Base-by-base conservation (phyloP, 1,284 basidiomycete genomes). In the Ceratobasidium sp. region DNA sequence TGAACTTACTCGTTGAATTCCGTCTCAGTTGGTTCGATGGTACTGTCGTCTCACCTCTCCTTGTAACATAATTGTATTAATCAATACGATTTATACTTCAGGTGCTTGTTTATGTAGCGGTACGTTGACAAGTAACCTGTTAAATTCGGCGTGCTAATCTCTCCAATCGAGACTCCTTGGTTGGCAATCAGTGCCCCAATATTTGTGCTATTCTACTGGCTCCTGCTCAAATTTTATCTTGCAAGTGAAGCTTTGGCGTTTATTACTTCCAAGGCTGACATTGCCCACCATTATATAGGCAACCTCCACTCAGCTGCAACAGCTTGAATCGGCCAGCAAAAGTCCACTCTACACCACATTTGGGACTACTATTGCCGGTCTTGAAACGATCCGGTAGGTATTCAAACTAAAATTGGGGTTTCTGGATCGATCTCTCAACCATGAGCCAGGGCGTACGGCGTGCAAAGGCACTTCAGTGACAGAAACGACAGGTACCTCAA, bases 321-420 rank as follows among this genome's bases (percentile, higher is more conserved):
- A 80, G 23, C 77, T 83, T 3, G 79, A 78, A 5, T 80, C 81
- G 49, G 80, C 79, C 10, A 82, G 82, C 60, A 84, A 84, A 61
- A 82, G 81, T 12, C 83, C 83, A 3, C 51, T 84, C 26, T 82
- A 83, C 70, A 81, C 82, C 2, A 68, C 77, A 7, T 84, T 84
- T 60, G 81, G 81, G 3, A 82, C 81, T 0, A 81, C 82, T 1
- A 73, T 84, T 7, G 77, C 80, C 3, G 83, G 83, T 9, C 79
- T 84, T 2, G 81, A 80, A 9, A 82, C 82, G 18, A 83, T 84
- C 49, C 82, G 83, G 77, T 78, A 20, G 44, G 68, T 20, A 44
- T 18, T 23, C 39, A 2, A 4, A 55, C 26, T 4, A 20, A 70
- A 40, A 4, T 20, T 18, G 12, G 23, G 2, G 33, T 53, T 39